Percentiles rank a stretch among this genome's conserved stretches.
Evolutionary conservation across 2,329 filamentous ascomycete species (phyloP).

Genomic region (Nannizziopsis barbatae): DNA sequence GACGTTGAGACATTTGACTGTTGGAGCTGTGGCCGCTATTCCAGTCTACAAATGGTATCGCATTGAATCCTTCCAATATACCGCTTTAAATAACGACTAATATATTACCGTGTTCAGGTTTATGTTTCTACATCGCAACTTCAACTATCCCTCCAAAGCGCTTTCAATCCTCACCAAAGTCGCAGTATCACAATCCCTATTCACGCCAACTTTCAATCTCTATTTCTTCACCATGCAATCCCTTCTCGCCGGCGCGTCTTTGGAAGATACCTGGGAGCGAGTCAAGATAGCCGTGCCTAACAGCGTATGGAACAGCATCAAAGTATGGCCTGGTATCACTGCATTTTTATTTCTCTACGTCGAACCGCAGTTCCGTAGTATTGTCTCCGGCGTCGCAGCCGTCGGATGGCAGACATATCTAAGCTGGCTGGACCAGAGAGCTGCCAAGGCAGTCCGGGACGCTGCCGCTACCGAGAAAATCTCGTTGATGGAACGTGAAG

Average conservation of each 20-base stretch:
- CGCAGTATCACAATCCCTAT: conserved; percentile 63
- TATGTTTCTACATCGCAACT: conserved; percentile 65
- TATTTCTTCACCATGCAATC: conserved; percentile 78
- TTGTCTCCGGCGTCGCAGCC: conserved; percentile 68
- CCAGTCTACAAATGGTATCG: conserved; percentile 69
- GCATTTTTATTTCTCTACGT: conserved; percentile 82
- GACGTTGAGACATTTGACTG: conserved; percentile 59
- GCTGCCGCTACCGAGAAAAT: conserved; percentile 11
- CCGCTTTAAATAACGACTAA: conserved; percentile 1
- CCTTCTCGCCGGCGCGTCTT: conserved; percentile 56
- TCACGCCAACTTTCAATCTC: conserved; percentile 71
- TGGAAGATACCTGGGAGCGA: conserved; percentile 55
- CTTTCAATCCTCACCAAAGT: conserved; percentile 68
- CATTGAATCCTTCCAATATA: conserved; percentile 17
- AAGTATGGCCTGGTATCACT: conserved; percentile 79
- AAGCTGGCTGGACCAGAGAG: conserved; percentile 63
- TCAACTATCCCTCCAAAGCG: conserved; percentile 68
- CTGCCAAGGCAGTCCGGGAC: conserved; percentile 48
- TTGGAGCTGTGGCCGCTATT: conserved; percentile 62
- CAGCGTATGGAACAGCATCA: conserved; percentile 66
- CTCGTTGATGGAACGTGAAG: conserved; percentile 8
- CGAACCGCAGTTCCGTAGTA: conserved; percentile 62
- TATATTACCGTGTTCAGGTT: conserved; percentile 44
- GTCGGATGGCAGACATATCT: conserved; percentile 91
- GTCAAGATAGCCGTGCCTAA: conserved; percentile 64